These are phyloP conservation scores for Kurtzmaniella natalensis DNA, from an alignment of 1,139 yeast genomes.

Conservation along the genomic window DNA sequence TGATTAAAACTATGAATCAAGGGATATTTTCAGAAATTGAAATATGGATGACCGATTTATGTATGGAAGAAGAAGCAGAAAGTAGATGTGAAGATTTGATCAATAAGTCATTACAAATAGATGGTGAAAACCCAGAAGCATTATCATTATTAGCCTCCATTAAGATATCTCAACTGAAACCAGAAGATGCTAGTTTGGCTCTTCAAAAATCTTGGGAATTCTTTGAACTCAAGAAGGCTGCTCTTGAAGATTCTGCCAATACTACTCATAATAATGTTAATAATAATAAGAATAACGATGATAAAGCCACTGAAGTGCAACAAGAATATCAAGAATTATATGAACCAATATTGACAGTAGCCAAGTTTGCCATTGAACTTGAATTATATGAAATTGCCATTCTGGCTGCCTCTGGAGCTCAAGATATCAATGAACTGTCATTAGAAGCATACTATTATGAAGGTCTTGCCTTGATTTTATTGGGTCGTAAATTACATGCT, in stretches of 20 bases:
- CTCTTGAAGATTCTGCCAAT: constrained; percentile 43
- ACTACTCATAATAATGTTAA: constrained; percentile 11
- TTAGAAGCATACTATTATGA: constrained; percentile 79
- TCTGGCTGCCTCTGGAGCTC: constrained; percentile 54
- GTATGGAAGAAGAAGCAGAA: constrained; percentile 93
- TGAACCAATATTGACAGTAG: constrained; percentile 64
- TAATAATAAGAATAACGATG: constrained; percentile 19
- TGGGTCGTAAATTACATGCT: constrained; percentile 40
- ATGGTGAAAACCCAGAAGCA: constrained; percentile 66
- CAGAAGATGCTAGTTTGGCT: constrained; percentile 69
- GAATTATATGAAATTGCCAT: constrained; percentile 65
- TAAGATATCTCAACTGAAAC: constrained; percentile 80
- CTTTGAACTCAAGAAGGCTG: constrained; percentile 49
- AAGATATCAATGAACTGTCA: constrained; percentile 78
- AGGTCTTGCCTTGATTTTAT: constrained; percentile 67
- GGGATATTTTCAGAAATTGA: constrained; percentile 86
- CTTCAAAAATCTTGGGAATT: constrained; percentile 70
- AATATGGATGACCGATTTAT: constrained; percentile 98
- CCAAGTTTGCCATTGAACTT: constrained; percentile 74
- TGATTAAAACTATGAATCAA: constrained; percentile 56
- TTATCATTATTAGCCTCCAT: constrained; percentile 83
- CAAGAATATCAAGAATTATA: constrained; percentile 59
- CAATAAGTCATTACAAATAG: constrained; percentile 58
- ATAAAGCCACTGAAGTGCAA: constrained; percentile 36
- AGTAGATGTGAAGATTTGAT: constrained; percentile 70